A percentile compares a stretch with the other conserved stretches of the same genome.
Conservation (phyloP, 1,139 yeast species). For the Diutina catenulata region DNA sequence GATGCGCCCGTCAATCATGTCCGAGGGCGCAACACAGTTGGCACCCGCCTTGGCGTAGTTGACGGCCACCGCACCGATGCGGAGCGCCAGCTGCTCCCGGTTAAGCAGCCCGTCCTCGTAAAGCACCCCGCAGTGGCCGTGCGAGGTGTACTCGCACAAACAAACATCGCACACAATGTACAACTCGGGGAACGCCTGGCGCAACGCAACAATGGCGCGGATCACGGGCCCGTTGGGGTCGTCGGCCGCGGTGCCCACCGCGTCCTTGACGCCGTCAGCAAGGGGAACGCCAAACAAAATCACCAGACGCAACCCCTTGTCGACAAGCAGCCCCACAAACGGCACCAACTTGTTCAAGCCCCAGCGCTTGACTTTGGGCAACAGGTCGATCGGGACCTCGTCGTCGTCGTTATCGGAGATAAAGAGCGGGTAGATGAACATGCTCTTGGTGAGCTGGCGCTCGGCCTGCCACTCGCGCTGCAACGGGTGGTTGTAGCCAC, state of each 20-base stretch:
- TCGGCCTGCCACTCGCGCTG: conserved; percentile 86
- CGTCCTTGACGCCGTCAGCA: conserved; percentile 64
- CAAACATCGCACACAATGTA: conserved; percentile 93
- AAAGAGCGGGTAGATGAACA: conserved; percentile 91
- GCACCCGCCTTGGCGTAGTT: conserved; percentile 96
- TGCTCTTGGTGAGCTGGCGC: conserved; percentile 68
- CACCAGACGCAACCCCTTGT: conserved; percentile 77
- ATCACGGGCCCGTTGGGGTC: conserved; percentile 96
- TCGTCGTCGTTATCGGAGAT: conserved; percentile 76
- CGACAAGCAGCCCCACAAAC: conserved; percentile 56
- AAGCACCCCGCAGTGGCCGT: conserved; percentile 93
- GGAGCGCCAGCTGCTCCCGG: conserved; percentile 60
- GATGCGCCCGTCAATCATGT: conserved; percentile 95
- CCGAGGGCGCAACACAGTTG: conserved; percentile 92
- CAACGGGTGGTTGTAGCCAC: conserved; percentile 89
- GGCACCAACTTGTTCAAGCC: conserved; percentile 75
- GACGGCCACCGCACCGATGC: conserved; percentile 91
- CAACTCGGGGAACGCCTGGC: conserved; percentile 31
- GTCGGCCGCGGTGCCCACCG: conserved; percentile 82
- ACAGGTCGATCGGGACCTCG: conserved; percentile 56
- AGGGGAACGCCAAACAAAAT: conserved; percentile 88
- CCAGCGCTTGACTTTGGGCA: conserved; percentile 81
- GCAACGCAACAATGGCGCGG: conserved; percentile 34
- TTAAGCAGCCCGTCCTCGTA: conserved; percentile 78
- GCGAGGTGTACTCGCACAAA: conserved; percentile 90